Base-by-base conservation (phyloP, 1,284 basidiomycete species). In the Boletus semigastroideus region DNA sequence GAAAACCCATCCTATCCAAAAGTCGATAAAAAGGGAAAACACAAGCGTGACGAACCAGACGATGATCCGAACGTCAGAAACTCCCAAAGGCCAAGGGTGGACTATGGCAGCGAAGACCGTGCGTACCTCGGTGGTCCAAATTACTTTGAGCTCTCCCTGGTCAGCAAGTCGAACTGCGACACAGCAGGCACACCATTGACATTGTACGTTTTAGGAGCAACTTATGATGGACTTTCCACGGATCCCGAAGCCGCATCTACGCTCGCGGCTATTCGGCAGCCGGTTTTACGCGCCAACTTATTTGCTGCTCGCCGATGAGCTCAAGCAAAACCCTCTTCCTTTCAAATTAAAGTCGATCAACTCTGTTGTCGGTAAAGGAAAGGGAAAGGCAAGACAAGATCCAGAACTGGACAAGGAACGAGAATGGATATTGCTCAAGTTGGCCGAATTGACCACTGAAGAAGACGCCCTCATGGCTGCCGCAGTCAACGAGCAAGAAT, bases 1-100 rank as follows among this genome's bases (percentile, higher is more conserved):
- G 87, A 90, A 55, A 71, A 82, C 51, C 70, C 78, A 0, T 62
- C 67, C 11, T 89, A 89, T 59, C 87, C 87, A 1, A 85, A 77
- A 57, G 67, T 73, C 4, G 76, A 79, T 31, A 74, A 65, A 64
- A 80, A 80, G 60, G 76, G 76, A 28, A 87, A 86, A 64, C 74
- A 78, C 31, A 79, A 78, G 63, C 67, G 66, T 28, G 64, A 67
- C 12, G 68, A 59, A 17, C 49, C 58, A 43, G 63, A 60, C 5
- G 64, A 55, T 16, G 68, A 63, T 41, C 9, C n/a, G 10, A 38
- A 38, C 17, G 55, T 51, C 12, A 67, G 58, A 50, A 36, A 52
- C 31, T 8, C 56, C 11, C 36, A 59, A 14, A 60, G 56, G 30
- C 67, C 70, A 42, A 77, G 68, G 56, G 44, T 61, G 12, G 82